Base-by-base conservation (phyloP, 768 basidiomycete genomes). In the Hortiboletus campestris region DNA sequence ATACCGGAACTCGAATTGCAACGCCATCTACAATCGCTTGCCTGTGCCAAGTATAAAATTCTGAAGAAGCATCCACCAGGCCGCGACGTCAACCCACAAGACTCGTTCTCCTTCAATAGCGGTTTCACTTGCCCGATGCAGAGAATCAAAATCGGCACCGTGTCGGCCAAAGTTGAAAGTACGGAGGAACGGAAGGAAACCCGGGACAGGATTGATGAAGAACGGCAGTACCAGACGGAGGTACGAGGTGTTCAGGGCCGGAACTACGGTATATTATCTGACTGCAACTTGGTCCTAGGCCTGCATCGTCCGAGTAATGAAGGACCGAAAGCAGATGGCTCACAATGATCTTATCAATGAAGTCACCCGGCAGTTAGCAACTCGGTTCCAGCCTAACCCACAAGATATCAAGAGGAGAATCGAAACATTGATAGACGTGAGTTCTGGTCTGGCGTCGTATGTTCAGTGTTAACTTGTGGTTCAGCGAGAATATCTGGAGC, bases 251-350 rank as follows among this genome's bases (percentile, higher is more conserved):
- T 12, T 44, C 29, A 31, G 13, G 22, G 42, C 17, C 13, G 35
- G 28, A 52, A 45, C 36, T 41, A 45, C 1, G 36, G 5, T 40
- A 34, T 45, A 17, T 20, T 8, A 10, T 56, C 36, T 63, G 53
- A 61, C n/a, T 41, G 39, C 4, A 9, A 31, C 34, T 20, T n/a
- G 46, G 3, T 46, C 13, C n/a, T 58, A 99, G 95, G 97, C 97
- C 2, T 98, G 93, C 66, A 89, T 98, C 59, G 97, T 99, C 25
- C 86, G 97, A 32, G 86, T 98, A 29, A 98, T 99, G 96, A 98
- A 98, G 74, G 88, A 93, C 67, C 78, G 94, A 52, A 98, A 98
- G 68, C 81, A 83, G 51, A 86, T 98, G 85, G 74, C 79, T 7
- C 93, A 98, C 65, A 91, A 85, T 56, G 92, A 94, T 53, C 81